phyloP scores from a whole-genome alignment of 371 early-diverging fungal species.

The Zychaea mexicana region DNA sequence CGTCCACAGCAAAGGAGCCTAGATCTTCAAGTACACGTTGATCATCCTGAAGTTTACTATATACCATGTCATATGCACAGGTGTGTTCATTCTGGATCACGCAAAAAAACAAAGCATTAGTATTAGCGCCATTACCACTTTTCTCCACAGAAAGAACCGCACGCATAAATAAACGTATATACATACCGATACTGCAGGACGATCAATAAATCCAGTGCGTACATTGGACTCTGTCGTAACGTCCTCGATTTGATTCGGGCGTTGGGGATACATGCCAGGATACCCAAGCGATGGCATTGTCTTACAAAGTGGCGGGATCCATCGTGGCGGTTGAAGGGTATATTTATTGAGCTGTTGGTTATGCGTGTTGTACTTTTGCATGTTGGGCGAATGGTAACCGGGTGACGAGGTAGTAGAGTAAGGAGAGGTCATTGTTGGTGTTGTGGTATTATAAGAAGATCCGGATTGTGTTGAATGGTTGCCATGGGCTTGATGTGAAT shows the following conservation, averaged over 20 bases:
- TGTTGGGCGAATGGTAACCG: slow-evolving; percentile 46
- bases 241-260: slow-evolving; percentile 62
- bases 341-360: slow-evolving; percentile 48
- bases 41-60: slow-evolving; percentile 53
- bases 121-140: no score
- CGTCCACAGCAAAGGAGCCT: slow-evolving; percentile 61
- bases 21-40: slow-evolving; percentile 52
- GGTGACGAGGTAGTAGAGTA: slow-evolving; percentile 51
- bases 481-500: slow-evolving; percentile 10
- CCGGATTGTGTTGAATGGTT: slow-evolving; percentile 24
- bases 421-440: slow-evolving; percentile 44
- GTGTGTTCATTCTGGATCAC: slow-evolving; percentile 47
- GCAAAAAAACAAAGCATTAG: neutral
- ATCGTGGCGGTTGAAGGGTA: slow-evolving; percentile 51
- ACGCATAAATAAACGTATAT: no score
- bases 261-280: slow-evolving; percentile 74
- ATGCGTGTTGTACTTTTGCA: slow-evolving; percentile 24
- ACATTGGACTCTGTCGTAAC: slow-evolving; percentile 67
- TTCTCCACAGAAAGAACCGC: no score
- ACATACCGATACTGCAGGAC: slow-evolving; percentile 52
- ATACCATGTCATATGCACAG: slow-evolving; percentile 55
- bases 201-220: slow-evolving; percentile 71
- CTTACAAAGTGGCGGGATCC: slow-evolving; percentile 45
- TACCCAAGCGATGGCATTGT: slow-evolving; percentile 56
- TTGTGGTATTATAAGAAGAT: slow-evolving; percentile 28